These are phyloP conservation scores for Penicillium soppii DNA, from an alignment of 495 filamentous ascomycete species.

Conservation along the genomic window DNA sequence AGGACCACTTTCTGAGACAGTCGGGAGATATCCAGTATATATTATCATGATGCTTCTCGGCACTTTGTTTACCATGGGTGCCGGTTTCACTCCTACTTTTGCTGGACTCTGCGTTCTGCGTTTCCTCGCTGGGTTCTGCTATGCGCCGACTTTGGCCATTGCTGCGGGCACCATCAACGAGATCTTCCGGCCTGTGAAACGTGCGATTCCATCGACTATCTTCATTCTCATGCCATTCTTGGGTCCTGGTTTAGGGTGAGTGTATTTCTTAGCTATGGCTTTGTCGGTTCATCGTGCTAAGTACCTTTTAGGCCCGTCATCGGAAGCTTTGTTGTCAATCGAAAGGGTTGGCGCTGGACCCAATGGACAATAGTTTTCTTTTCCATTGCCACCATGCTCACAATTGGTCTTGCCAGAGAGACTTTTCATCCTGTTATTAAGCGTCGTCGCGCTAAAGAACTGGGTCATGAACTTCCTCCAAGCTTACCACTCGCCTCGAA, in stretches of 20 bases:
- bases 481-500: slow-evolving; percentile 31
- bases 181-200: slow-evolving; percentile 29
- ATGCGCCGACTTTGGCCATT: slow-evolving; percentile 36
- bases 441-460: slow-evolving; percentile 44
- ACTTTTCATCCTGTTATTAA: slow-evolving; percentile 65
- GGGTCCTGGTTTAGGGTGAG: slow-evolving; percentile 36
- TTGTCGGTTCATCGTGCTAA: slow-evolving; percentile 14
- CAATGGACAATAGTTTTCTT: slow-evolving; percentile 54
- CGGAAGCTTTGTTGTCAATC: slow-evolving; percentile 58
- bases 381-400: slow-evolving; percentile 38
- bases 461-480: slow-evolving; percentile 36
- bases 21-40: slow-evolving; percentile 56
- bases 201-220: slow-evolving; percentile 34
- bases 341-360: slow-evolving; percentile 64
- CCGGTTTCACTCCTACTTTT: slow-evolving; percentile 56
- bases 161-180: slow-evolving; percentile 49
- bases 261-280: slow-evolving; percentile 11
- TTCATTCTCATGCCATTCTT: slow-evolving; percentile 41
- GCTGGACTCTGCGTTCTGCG: slow-evolving; percentile 54
- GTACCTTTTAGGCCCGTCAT: slow-evolving; percentile 56
- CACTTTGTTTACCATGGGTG: slow-evolving; percentile 62
- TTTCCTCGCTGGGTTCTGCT: slow-evolving; percentile 60
- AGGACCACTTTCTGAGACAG: slow-evolving; percentile 60
- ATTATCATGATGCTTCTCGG: slow-evolving; percentile 49
- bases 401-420: slow-evolving; percentile 39